Evolutionary conservation across 768 basidiomycete genomes (phyloP), one percentile per base, ranked within the genome.

Genomic region (Psilocybe azurescens): DNA sequence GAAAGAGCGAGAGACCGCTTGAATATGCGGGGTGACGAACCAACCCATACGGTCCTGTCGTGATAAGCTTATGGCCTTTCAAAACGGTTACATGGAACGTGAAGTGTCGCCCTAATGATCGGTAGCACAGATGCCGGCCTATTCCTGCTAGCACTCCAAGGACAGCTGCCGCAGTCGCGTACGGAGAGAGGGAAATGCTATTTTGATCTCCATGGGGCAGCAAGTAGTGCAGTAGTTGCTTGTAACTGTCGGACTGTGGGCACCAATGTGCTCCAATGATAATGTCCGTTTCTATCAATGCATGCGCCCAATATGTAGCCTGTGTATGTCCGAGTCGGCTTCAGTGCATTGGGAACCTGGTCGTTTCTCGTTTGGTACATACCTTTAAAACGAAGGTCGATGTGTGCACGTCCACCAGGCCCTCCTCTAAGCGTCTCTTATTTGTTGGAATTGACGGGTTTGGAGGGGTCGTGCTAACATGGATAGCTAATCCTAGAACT

Each of bases 21-120:
- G 53, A 48, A 18, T 56, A 61, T 28, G 53, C 54, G 3, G 60
- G 60, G 16, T 61, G 60, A 13, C 62, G 62, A 3, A 63, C 52
- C n/a, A 49, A 36, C 4, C 56, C 28, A 48, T 63, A 63, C 18
- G 58, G 46, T 2, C 62, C 62, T 7, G 52, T 48, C 14, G 52
- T 58, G 30, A 59, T 50, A 24, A 63, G 56, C 49, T 61, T 36
- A 50, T 61, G 59, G 32, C 57, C 63, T 32, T 58, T 58, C 9
- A 50, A 39, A 36, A 63, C 48, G 41, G 47, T 57, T 36, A 55
- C 32, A 32, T 59, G 30, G 52, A 32, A 58, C 18, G 14, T 55
- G 36, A 24, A 63, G 38, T 49, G 41, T 14, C 32, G n/a, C 6
- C 51, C 58, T 29, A 59, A 20, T 24, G 16, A 33, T 24, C 49